Conservation (phyloP, 352 stramenopile species). For the Pythium aristosporum region DNA sequence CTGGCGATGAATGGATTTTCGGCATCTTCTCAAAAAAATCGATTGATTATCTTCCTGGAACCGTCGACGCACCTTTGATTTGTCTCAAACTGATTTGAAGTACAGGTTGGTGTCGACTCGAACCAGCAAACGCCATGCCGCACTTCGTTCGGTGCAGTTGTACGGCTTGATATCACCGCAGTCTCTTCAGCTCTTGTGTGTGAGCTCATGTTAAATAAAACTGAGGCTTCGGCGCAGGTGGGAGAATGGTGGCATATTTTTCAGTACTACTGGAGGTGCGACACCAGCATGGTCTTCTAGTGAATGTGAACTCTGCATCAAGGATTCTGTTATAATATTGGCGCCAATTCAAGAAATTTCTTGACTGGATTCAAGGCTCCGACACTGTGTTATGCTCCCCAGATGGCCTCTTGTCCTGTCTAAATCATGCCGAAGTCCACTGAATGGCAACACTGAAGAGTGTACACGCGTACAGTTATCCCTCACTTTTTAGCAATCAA, state of each 20-base stretch:
- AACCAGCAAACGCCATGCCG: no score
- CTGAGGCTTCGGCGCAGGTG: neutral
- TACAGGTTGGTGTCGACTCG: neutral
- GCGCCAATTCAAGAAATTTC: slow-evolving; percentile 19
- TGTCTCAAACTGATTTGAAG: slow-evolving; percentile 9
- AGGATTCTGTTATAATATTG: slow-evolving; percentile 3
- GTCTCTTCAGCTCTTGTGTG: no score
- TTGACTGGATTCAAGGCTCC: slow-evolving; percentile 25
- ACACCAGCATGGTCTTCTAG: neutral
- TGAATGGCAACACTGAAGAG: neutral
- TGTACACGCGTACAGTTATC: neutral
- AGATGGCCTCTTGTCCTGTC: slow-evolving; percentile 24
- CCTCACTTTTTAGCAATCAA: no score
- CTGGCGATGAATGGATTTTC: slow-evolving; percentile 10
- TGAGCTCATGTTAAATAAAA: neutral
- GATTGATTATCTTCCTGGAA: neutral
- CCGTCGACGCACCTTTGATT: neutral
- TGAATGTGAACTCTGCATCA: neutral
- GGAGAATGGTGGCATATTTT: neutral
- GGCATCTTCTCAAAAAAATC: slow-evolving; percentile 1
- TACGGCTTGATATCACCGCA: no score
- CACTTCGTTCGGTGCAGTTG: no score
- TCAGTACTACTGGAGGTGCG: neutral
- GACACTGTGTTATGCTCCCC: slow-evolving; percentile 6
- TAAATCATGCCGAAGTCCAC: slow-evolving; percentile 11